phyloP scores from a whole-genome alignment of 1,284 basidiomycete genomes.

The Tetrapyrgos nigripes region DNA sequence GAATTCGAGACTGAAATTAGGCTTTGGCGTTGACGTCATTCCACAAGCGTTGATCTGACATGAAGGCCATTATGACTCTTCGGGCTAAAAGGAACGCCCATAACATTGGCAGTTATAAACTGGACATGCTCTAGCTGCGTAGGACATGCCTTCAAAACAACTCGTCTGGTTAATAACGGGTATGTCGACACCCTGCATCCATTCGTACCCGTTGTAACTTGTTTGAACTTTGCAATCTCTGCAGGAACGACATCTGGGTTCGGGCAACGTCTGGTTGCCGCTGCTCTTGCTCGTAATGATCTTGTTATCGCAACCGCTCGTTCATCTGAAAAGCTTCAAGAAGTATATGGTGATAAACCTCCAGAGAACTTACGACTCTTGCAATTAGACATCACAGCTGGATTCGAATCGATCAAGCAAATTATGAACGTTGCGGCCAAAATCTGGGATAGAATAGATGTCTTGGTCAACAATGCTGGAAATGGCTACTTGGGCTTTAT shows the following conservation, averaged over 20 bases:
- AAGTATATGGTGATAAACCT: background rate
- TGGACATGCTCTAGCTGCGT: no score
- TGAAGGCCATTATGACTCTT: no score
- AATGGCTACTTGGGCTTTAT: conserved; percentile 28
- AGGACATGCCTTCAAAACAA: background rate
- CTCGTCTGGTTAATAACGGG: conserved; percentile 14
- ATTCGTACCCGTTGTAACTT: background rate
- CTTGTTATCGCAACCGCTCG: conserved; percentile 12
- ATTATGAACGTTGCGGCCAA: conserved; percentile 28
- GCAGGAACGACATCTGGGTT: conserved; percentile 14
- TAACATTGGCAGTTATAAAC: no score
- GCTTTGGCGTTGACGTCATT: no score
- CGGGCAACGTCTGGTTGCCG: conserved; percentile 5
- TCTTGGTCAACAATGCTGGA: conserved; percentile 45
- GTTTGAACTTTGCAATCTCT: background rate
- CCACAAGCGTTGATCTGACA: no score
- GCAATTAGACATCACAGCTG: conserved; percentile 8
- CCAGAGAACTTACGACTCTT: conserved; percentile 6
- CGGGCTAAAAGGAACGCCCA: no score
- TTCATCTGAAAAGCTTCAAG: conserved; percentile 6
- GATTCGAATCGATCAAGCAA: conserved; percentile 27
- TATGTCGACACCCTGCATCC: background rate
- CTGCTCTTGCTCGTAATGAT: conserved; percentile 10
- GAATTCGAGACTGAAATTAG: no score
- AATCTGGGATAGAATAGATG: conserved; percentile 39